Evolutionary conservation across 768 basidiomycete genomes (phyloP).

Genomic region (Rhodotorula sphaerocarpa): DNA sequence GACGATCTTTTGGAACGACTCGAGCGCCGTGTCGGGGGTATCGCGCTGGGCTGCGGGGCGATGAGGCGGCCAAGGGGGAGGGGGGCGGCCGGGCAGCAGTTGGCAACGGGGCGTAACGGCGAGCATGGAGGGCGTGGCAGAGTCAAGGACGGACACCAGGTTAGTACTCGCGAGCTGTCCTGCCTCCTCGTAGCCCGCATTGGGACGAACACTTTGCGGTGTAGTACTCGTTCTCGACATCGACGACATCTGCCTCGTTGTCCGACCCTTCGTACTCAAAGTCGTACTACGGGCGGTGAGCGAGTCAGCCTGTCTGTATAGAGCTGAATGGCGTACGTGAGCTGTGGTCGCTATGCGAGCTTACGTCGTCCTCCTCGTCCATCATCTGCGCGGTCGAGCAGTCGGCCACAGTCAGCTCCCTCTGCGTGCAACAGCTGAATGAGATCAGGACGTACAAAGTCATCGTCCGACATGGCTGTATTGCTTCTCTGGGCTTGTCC

Average conservation of each 20-base stretch:
- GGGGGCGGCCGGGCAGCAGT: constrained; percentile 48
- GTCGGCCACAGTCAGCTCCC: background rate
- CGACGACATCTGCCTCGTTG: constrained; percentile 67
- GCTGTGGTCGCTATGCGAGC: no score
- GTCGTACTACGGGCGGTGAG: constrained; percentile 63
- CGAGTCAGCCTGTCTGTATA: background rate
- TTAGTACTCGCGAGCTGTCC: no score
- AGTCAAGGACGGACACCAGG: no score
- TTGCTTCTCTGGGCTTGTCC: no score
- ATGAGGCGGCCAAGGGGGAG: background rate
- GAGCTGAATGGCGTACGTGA: background rate
- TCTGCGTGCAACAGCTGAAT: constrained; percentile 37
- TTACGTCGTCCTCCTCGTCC: constrained; percentile 45
- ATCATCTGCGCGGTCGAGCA: constrained; percentile 36
- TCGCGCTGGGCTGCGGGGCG: constrained; percentile 47
- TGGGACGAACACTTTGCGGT: constrained; percentile 77
- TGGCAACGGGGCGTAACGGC: no score
- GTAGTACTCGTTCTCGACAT: constrained; percentile 98
- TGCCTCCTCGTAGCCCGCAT: background rate
- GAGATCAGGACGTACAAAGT: constrained; percentile 41
- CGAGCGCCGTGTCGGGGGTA: constrained; percentile 79
- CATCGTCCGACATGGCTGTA: constrained; percentile 44
- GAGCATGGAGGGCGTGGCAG: no score
- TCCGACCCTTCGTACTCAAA: constrained; percentile 93
- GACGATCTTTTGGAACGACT: constrained; percentile 79